Conservation (phyloP, 2,329 filamentous ascomycete species). For the Eutypa lata region DNA sequence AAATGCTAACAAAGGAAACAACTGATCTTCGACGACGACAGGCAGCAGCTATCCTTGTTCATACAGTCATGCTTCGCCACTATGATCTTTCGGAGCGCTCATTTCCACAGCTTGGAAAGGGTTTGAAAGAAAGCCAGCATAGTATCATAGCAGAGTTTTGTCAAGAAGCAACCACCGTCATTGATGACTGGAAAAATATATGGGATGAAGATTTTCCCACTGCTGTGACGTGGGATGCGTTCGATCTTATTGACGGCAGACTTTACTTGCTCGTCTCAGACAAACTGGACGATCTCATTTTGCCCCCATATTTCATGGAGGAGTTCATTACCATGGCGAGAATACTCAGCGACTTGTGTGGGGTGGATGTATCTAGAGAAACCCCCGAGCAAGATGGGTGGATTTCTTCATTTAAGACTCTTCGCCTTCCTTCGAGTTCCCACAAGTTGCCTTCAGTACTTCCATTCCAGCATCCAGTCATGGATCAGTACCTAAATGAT, state of each 20-base stretch:
- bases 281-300: neutral
- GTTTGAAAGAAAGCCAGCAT: neutral
- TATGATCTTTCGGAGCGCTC: constrained; percentile 20
- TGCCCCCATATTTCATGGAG: constrained; percentile 15
- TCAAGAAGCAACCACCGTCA: constrained; percentile 3
- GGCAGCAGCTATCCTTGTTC: constrained; percentile 19
- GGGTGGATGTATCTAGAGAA: constrained; percentile 1
- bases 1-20: constrained; percentile 9
- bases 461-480: constrained; percentile 43
- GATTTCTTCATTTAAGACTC: no score
- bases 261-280: constrained; percentile 18
- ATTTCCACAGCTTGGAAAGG: constrained; percentile 2
- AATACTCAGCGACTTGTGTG: constrained; percentile 1
- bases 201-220: no score
- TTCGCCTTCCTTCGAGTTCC: no score
- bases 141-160: constrained; percentile 13
- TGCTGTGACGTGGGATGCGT: constrained; percentile 23
- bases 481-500: constrained; percentile 43
- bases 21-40: constrained; percentile 1
- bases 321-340: constrained; percentile 7
- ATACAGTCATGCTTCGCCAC: constrained; percentile 22
- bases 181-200: constrained; percentile 1
- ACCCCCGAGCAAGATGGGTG: no score
- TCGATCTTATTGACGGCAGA: constrained; percentile 31
- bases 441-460: constrained; percentile 35